phyloP scores from a whole-genome alignment of 371 early-diverging fungal genomes.

The Aphelidium insulamus region DNA sequence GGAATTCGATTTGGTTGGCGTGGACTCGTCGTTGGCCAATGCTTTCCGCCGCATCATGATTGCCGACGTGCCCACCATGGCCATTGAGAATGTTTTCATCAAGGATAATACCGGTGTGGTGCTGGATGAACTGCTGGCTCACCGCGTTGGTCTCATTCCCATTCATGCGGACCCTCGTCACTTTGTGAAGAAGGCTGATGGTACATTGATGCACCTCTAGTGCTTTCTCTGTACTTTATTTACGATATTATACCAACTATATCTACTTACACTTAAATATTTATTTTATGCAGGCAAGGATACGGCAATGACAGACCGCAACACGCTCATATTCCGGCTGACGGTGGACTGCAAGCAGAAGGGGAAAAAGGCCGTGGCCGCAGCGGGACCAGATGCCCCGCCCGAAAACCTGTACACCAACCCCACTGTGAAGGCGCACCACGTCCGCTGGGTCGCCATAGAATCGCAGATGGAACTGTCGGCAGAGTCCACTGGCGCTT shows the following conservation, averaged over 20 bases:
- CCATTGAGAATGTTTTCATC: constrained; percentile 89
- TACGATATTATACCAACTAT: background rate
- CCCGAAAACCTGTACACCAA: constrained; percentile 42
- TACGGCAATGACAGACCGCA: constrained; percentile 64
- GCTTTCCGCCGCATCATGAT: constrained; percentile 89
- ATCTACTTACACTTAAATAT: background rate
- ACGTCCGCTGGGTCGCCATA: too few species aligned
- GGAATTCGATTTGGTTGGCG: constrained; percentile 87
- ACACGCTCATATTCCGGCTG: constrained; percentile 83
- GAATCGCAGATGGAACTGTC: too few species aligned
- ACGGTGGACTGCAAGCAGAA: constrained; percentile 44
- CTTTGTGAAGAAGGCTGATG: too few species aligned
- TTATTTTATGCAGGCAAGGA: constrained; percentile 5
- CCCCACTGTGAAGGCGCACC: constrained; percentile 31
- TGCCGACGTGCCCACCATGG: constrained; percentile 92
- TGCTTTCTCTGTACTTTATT: background rate
- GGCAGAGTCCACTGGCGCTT: too few species aligned
- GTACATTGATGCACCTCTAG: too few species aligned
- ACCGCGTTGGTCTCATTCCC: constrained; percentile 93
- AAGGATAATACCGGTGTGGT: constrained; percentile 85
- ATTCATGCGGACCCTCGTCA: constrained; percentile 59
- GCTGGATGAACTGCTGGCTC: constrained; percentile 94
- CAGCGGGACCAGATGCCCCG: too few species aligned
- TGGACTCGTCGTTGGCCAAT: constrained; percentile 88
- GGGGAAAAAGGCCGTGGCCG: constrained; percentile 28